Base-by-base conservation (phyloP, 139 green algal species). In the Raphidocelis subcapitata region DNA sequence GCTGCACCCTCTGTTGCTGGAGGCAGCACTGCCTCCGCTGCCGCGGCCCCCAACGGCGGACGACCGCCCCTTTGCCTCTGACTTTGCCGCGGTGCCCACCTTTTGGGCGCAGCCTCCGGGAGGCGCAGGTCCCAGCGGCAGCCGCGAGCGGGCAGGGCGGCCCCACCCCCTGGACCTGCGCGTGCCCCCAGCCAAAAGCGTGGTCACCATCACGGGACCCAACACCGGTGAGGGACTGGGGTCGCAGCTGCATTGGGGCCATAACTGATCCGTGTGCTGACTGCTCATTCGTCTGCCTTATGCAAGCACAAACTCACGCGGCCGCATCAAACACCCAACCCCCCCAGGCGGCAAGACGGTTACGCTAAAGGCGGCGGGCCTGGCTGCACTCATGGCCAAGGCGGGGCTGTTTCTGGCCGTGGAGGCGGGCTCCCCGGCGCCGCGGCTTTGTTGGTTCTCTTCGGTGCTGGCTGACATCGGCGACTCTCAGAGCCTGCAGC, bases 331-430 rank as follows among this genome's bases (percentile, higher is more conserved):
- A 72, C 65, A 69, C 72, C n/a, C n/a, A n/a, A n/a, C n/a, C n/a
- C n/a, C n/a, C n/a, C n/a, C 69, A 47, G 72, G 77, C 32, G 96
- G 96, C 61, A 99, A 99, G 79, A 99, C 96, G 5, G 94, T 94
- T 1, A 84, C 87, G 1, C 74, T 99, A 1, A 99, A 98, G 80
- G 87, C 94, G 0, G 73, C 97, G 20, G 96, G 93, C 2, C 66
- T 98, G 47, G 72, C 85, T 16, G 84, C 82, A 5, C 62, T 98
- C 37, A 97, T 97, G 85, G 92, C 90, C 0, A 91, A 88, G 62
- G 81, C 87, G 26, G 96, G 96, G 8, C 55, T 91, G 51, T 91
- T 74, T 49, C 12, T 89, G 24, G 79, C 47, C 44, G 92, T 73
- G 82, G 89, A 47, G 28, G 91, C 67, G 62, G 67, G 47, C 57